phyloP scores from a whole-genome alignment of 2,329 filamentous ascomycete genomes.

The Coccinonectria pachysandricola region DNA sequence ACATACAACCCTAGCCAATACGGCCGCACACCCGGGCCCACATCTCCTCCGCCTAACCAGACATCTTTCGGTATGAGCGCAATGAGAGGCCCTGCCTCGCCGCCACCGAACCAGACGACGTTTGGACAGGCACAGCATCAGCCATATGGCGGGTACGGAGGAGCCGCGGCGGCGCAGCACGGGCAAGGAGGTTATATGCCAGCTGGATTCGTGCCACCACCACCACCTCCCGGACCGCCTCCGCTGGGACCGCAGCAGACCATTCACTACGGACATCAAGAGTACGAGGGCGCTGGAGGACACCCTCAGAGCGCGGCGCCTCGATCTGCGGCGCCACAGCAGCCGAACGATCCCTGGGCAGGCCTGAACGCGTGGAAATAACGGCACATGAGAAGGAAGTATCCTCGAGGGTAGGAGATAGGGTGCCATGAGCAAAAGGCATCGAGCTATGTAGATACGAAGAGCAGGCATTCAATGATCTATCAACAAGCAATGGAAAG shows the following conservation, averaged over 20 bases:
- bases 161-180: constrained; percentile 31
- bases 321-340: constrained; percentile 25
- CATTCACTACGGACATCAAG: constrained; percentile 39
- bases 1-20: constrained; percentile 50
- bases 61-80: constrained; percentile 33
- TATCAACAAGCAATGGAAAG: too few species aligned
- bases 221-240: constrained; percentile 52
- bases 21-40: constrained; percentile 46
- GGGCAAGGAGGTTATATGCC: constrained; percentile 36
- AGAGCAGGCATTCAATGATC: too few species aligned
- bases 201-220: constrained; percentile 50
- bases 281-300: constrained; percentile 21
- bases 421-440: too few species aligned
- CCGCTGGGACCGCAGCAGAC: constrained; percentile 54
- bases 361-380: constrained; percentile 44
- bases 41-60: constrained; percentile 56
- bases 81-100: constrained; percentile 36
- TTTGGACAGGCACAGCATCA: constrained; percentile 29
- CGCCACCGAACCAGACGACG: constrained; percentile 47
- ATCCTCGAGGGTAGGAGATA: too few species aligned
- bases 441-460: too few species aligned
- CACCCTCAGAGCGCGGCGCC: constrained; percentile 23
- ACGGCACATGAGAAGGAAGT: constrained; percentile 3
- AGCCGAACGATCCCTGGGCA: constrained; percentile 40
- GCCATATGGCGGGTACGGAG: constrained; percentile 28